phyloP scores from a whole-genome alignment of 2,329 filamentous ascomycete genomes.

The Colletotrichum destructivum region DNA sequence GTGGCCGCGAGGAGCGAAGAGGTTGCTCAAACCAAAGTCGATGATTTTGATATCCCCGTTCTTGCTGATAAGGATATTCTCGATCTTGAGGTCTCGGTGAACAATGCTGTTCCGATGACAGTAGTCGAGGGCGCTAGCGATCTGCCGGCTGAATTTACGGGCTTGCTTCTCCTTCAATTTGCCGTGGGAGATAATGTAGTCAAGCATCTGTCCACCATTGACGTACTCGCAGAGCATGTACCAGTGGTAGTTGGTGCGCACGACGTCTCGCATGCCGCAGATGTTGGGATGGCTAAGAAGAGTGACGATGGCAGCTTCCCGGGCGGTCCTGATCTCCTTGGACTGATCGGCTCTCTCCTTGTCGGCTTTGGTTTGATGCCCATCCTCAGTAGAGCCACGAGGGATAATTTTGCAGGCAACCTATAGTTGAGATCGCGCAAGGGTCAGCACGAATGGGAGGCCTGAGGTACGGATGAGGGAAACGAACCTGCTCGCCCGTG shows the following conservation, averaged over 20 bases:
- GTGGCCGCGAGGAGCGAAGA: constrained; percentile 88
- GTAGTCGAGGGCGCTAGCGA: constrained; percentile 96
- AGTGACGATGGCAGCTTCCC: constrained; percentile 96
- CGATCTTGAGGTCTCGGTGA: constrained; percentile 97
- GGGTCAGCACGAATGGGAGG: constrained; percentile 8
- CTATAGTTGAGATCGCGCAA: constrained; percentile 58
- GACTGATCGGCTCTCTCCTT: constrained; percentile 94
- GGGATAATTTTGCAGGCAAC: constrained; percentile 98
- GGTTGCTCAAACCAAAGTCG: constrained; percentile 96
- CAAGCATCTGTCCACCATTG: constrained; percentile 98
- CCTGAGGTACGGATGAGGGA: background rate
- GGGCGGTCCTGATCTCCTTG: constrained; percentile 94
- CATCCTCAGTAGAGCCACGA: constrained; percentile 88
- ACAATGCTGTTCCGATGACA: constrained; percentile 99
- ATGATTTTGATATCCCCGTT: constrained; percentile 99
- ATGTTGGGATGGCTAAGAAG: constrained; percentile 96
- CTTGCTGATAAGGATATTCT: constrained; percentile 99
- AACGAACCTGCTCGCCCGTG: constrained; percentile 87
- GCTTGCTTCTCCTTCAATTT: constrained; percentile 98
- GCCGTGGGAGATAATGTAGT: constrained; percentile 99
- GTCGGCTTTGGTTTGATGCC: constrained; percentile 78
- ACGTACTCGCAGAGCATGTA: constrained; percentile 99
- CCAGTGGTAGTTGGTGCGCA: constrained; percentile 98
- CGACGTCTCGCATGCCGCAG: constrained; percentile 94
- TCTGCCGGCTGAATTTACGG: constrained; percentile 96